Conservation (phyloP, 768 basidiomycete species). For the Chalciporus pseudorubinellus region DNA sequence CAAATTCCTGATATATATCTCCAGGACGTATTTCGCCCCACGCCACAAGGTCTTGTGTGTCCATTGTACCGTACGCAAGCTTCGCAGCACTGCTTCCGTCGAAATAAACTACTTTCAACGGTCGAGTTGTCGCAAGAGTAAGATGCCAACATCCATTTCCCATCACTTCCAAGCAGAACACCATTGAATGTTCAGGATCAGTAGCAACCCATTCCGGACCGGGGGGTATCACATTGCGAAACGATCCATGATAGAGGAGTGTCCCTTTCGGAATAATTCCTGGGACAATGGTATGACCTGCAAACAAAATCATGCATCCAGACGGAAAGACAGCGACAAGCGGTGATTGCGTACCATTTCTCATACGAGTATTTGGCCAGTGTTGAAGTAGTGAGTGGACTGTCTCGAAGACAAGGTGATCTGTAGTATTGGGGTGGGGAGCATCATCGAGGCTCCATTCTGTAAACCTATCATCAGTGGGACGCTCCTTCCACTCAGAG, state of each 20-base stretch:
- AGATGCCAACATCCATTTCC: constrained; percentile 16
- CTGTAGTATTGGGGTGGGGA: constrained; percentile 28
- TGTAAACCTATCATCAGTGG: background rate
- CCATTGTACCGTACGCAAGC: constrained; percentile 39
- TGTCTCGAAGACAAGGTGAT: constrained; percentile 25
- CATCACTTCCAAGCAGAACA: constrained; percentile 32
- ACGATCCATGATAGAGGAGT: constrained; percentile 34
- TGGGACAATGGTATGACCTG: constrained; percentile 28
- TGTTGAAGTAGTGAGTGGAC: constrained; percentile 35
- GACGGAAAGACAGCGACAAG: constrained; percentile 13
- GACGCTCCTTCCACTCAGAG: background rate
- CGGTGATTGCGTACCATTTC: constrained; percentile 35
- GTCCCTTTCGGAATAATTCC: constrained; percentile 36
- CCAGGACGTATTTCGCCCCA: constrained; percentile 36
- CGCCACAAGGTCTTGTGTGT: constrained; percentile 46
- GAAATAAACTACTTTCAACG: constrained; percentile 49
- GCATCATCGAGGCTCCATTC: constrained; percentile 25
- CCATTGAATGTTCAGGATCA: constrained; percentile 37
- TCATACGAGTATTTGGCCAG: constrained; percentile 47
- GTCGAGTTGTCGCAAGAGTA: constrained; percentile 19
- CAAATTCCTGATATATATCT: constrained; percentile 27
- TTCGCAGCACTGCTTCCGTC: constrained; percentile 52
- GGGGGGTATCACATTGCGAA: constrained; percentile 20
- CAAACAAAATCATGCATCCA: constrained; percentile 10
- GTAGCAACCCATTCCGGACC: constrained; percentile 34